Evolutionary conservation across 2,329 filamentous ascomycete species (phyloP).

Genomic region (Colletotrichum zoysiae): DNA sequence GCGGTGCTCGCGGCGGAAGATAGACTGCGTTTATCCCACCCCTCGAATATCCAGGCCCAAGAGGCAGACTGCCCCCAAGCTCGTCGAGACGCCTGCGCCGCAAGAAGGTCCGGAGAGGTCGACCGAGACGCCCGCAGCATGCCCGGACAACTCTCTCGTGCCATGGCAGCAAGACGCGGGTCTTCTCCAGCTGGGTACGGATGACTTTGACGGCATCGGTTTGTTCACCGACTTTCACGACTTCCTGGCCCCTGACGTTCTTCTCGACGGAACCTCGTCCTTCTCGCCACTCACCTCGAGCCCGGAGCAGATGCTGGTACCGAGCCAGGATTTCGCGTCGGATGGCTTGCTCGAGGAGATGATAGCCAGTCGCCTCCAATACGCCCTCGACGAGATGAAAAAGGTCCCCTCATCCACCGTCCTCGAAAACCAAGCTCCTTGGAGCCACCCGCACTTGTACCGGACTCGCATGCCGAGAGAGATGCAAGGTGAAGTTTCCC

Average conservation of each 20-base stretch:
- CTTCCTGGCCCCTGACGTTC: constrained; percentile 17
- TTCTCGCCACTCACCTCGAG: constrained; percentile 43
- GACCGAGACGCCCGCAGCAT: neutral
- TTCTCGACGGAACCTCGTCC: constrained; percentile 30
- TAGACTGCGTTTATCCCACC: constrained; percentile 61
- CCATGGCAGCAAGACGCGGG: constrained; percentile 17
- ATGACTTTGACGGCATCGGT: neutral
- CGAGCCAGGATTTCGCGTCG: constrained; percentile 2
- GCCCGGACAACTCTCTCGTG: neutral
- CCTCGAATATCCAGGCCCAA: neutral
- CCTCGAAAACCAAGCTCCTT: constrained; percentile 62
- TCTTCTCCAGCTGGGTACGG: constrained; percentile 6
- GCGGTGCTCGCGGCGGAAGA: constrained; percentile 62
- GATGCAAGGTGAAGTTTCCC: constrained; percentile 58
- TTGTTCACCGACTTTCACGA: constrained; percentile 24
- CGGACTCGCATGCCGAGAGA: constrained; percentile 62
- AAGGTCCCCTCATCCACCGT: constrained; percentile 63
- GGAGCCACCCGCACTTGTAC: constrained; percentile 66
- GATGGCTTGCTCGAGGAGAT: constrained; percentile 45
- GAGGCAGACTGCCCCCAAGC: neutral
- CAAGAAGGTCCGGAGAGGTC: neutral
- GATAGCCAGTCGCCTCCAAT: constrained; percentile 52
- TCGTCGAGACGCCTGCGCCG: neutral
- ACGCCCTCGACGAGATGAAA: constrained; percentile 64
- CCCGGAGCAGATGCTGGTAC: constrained; percentile 20